phyloP scores from a whole-genome alignment of 2,329 filamentous ascomycete species.

The Cladophialophora yegresii region DNA sequence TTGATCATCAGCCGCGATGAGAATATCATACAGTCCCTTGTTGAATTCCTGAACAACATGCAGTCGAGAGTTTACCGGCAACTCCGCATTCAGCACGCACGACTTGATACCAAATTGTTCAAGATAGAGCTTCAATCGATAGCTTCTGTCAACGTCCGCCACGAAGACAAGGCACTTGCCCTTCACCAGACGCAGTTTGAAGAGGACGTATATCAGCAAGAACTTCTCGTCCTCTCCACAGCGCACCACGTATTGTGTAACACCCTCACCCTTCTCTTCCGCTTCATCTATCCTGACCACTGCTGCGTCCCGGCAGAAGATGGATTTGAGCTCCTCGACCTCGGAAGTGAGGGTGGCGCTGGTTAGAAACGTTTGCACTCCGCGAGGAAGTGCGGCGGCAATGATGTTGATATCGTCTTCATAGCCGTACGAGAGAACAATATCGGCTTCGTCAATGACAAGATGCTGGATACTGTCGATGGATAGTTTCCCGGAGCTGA shows the following conservation, averaged over 20 bases:
- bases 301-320: constrained; percentile 81
- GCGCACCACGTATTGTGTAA: constrained; percentile 84
- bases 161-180: constrained; percentile 88
- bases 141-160: constrained; percentile 82
- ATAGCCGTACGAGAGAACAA: constrained; percentile 92
- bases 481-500: constrained; percentile 70
- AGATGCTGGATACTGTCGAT: constrained; percentile 72
- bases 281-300: constrained; percentile 80
- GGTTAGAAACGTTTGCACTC: constrained; percentile 88
- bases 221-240: constrained; percentile 99
- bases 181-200: constrained; percentile 90
- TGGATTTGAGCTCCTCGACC: constrained; percentile 76
- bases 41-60: constrained; percentile 98
- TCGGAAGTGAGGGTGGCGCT: constrained; percentile 89
- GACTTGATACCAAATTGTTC: constrained; percentile 96
- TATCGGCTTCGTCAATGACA: constrained; percentile 90
- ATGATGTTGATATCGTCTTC: constrained; percentile 84
- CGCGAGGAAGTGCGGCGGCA: constrained; percentile 74
- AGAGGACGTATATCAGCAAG: constrained; percentile 86
- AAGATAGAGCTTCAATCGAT: constrained; percentile 89
- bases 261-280: constrained; percentile 71
- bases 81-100: constrained; percentile 89
- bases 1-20: constrained; percentile 92
- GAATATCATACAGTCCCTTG: constrained; percentile 93
- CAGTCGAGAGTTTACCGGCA: constrained; percentile 88